Percentiles rank a stretch among this genome's conserved stretches.
These are phyloP conservation scores for Boletus vermiculosoides DNA, from an alignment of 768 basidiomycete genomes.

Conservation along the genomic window DNA sequence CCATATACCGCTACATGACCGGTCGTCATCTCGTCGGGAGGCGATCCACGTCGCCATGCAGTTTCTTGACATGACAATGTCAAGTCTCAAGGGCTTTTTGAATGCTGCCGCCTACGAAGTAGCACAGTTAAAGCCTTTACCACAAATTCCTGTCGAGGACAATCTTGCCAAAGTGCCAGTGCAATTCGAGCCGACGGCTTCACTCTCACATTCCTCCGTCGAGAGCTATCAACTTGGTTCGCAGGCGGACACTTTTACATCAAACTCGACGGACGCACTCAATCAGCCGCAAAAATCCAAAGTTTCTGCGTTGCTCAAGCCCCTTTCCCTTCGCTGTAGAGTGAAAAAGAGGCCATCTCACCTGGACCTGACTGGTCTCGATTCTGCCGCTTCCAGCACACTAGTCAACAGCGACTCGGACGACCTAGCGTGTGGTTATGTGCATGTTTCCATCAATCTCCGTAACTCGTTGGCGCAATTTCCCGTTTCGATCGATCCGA, in stretches of 20 bases:
- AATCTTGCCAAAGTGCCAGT: not conserved
- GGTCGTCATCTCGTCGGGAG: slow-evolving; percentile 4
- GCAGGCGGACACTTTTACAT: not conserved
- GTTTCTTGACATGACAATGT: slow-evolving; percentile 32
- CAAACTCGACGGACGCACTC: slow-evolving; percentile 2
- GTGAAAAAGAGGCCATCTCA: slow-evolving; percentile 7
- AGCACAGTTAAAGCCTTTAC: slow-evolving; percentile 29
- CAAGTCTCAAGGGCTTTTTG: slow-evolving; percentile 33
- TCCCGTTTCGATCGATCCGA: slow-evolving; percentile 23
- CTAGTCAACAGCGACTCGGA: slow-evolving; percentile 15
- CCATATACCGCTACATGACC: slow-evolving; percentile 4
- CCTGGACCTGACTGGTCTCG: not conserved
- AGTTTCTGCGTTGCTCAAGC: slow-evolving; percentile 16
- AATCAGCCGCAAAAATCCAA: slow-evolving; percentile 9
- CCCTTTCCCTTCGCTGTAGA: slow-evolving; percentile 14
- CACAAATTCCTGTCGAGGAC: slow-evolving; percentile 17
- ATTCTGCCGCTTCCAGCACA: slow-evolving; percentile 23
- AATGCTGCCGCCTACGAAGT: slow-evolving; percentile 29
- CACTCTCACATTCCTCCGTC: slow-evolving; percentile 5
- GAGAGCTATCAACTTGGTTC: slow-evolving; percentile 1
- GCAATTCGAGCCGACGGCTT: not conserved
- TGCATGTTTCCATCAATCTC: slow-evolving; percentile 25
- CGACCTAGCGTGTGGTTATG: slow-evolving; percentile 17
- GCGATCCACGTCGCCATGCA: slow-evolving; percentile 22
- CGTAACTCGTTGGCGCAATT: slow-evolving; percentile 31